These are phyloP conservation scores for Purpureocillium lavendulum DNA, from an alignment of 2,329 filamentous ascomycete species.

Conservation along the genomic window DNA sequence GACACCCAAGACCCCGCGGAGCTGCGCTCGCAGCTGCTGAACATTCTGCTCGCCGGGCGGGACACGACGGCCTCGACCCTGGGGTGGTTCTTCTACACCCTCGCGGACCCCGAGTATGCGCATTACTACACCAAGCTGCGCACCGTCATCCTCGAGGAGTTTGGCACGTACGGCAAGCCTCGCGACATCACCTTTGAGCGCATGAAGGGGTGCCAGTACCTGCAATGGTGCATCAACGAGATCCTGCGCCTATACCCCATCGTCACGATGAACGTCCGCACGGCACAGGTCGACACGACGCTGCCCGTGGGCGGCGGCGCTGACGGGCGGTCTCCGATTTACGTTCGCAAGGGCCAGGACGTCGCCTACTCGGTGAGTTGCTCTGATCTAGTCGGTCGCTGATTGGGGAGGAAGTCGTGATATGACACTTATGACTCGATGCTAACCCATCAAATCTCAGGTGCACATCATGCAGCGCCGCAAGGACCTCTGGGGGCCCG, in stretches of 20 bases:
- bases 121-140: constrained; percentile 33
- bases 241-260: constrained; percentile 13
- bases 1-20: constrained; percentile 20
- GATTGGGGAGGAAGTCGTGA: no score
- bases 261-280: constrained; percentile 14
- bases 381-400: no score
- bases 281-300: constrained; percentile 30
- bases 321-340: constrained; percentile 37
- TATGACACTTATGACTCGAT: neutral
- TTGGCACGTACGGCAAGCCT: constrained; percentile 37
- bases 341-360: constrained; percentile 36
- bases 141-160: constrained; percentile 27
- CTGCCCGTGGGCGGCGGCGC: constrained; percentile 43
- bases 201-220: constrained; percentile 13
- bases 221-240: constrained; percentile 16
- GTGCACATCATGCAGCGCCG: constrained; percentile 26
- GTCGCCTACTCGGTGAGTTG: constrained; percentile 24
- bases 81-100: constrained; percentile 36
- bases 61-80: constrained; percentile 45
- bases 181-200: constrained; percentile 16
- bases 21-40: constrained; percentile 22
- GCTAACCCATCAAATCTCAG: no score
- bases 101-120: constrained; percentile 26
- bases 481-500: constrained; percentile 27
- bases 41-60: constrained; percentile 39